Conservation (phyloP, 441 rosid genomes). For the Cnidoscolus chayamansa region DNA sequence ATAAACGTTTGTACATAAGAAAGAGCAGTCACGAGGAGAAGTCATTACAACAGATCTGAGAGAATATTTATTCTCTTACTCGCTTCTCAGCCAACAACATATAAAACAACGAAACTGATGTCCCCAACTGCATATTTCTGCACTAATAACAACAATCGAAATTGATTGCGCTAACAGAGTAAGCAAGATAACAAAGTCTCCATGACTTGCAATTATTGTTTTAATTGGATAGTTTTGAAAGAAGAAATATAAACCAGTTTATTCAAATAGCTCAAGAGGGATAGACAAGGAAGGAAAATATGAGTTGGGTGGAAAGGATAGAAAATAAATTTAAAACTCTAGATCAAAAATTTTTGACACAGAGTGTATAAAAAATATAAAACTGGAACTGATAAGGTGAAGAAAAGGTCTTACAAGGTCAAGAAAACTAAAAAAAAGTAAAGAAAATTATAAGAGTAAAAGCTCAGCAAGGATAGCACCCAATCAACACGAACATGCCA, state of each 20-base stretch:
- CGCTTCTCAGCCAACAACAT: conserved; percentile 44
- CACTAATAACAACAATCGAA: conserved; percentile 35
- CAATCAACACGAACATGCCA: conserved; percentile 25
- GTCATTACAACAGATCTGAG: conserved; percentile 39
- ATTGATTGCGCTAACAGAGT: conserved; percentile 19
- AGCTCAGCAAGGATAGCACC: conserved; percentile 97
- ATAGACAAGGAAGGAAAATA: conserved; percentile 79
- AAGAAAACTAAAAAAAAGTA: conserved; percentile 41
- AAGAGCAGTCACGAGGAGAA: conserved; percentile 57
- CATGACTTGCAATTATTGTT: too few species aligned
- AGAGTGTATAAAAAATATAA: not conserved
- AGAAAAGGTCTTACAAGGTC: conserved; percentile 99
- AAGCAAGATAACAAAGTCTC: conserved; percentile 25
- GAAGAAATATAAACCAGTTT: not conserved
- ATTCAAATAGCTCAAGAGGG: conserved; percentile 64
- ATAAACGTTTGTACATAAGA: conserved; percentile 11
- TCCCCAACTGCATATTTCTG: conserved; percentile 57
- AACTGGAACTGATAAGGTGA: conserved; percentile 90
- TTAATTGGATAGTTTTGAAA: too few species aligned
- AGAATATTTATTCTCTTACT: conserved; percentile 49
- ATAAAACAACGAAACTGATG: conserved; percentile 59
- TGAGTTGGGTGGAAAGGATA: conserved; percentile 45
- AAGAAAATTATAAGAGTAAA: conserved; percentile 6
- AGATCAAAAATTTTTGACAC: conserved; percentile 9
- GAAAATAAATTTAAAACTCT: conserved; percentile 18